Conservation (phyloP, 192 early-diverging fungal genomes). For the Backusella sp. region DNA sequence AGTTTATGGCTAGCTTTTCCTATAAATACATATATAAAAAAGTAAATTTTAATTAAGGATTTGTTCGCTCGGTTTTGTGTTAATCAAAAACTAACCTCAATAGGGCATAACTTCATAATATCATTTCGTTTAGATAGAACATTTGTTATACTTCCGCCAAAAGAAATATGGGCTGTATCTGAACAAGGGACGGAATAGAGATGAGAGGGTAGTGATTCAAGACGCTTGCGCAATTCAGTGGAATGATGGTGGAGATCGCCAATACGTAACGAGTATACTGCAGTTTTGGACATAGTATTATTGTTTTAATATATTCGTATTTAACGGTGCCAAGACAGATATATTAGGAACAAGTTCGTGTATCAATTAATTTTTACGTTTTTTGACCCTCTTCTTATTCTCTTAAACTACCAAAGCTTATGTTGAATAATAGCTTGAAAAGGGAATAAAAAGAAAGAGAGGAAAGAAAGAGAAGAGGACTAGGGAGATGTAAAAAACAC, state of each 20-base stretch:
- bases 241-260: slow-evolving; percentile 1
- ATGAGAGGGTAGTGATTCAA: neutral
- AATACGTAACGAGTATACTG: slow-evolving; percentile 12
- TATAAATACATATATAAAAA: neutral
- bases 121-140: slow-evolving; percentile 1
- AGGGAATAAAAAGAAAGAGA: neutral
- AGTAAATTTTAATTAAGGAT: neutral
- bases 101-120: slow-evolving; percentile 3
- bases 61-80: neutral
- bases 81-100: neutral
- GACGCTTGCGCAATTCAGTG: neutral
- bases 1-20: neutral
- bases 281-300: neutral
- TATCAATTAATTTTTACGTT: neutral
- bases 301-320: neutral
- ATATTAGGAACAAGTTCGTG: neutral
- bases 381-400: neutral
- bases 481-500: neutral
- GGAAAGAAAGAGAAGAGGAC: neutral
- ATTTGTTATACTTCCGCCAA: neutral
- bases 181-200: neutral
- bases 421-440: neutral
- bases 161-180: neutral
- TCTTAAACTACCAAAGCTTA: neutral
- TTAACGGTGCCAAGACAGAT: neutral